Percentiles rank a stretch among this genome's conserved stretches.
phyloP scores from a whole-genome alignment of 768 basidiomycete species.

The Rhizopogon roseolus region DNA sequence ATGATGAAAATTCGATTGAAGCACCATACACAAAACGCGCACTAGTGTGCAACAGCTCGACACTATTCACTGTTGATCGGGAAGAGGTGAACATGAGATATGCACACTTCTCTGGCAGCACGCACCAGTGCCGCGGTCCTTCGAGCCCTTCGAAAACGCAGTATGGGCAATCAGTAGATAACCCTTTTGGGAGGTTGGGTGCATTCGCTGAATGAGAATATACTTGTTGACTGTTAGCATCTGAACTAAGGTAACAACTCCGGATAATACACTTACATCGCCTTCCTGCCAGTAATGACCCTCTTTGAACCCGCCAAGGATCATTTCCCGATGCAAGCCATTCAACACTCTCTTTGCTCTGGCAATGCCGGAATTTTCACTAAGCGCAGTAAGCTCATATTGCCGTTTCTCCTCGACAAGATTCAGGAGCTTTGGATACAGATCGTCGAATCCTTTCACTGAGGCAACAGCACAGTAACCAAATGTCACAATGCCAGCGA shows the following conservation, averaged over 20 bases:
- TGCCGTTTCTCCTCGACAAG: slow-evolving; percentile 78
- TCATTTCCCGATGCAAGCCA: slow-evolving; percentile 87
- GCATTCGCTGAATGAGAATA: slow-evolving; percentile 88
- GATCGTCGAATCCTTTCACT: slow-evolving; percentile 95
- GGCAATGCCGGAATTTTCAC: slow-evolving; percentile 52
- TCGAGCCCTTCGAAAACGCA: slow-evolving; percentile 80
- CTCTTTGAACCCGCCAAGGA: slow-evolving; percentile 79
- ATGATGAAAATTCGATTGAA: slow-evolving; percentile 61
- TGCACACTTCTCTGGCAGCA: not conserved
- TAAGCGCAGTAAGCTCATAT: slow-evolving; percentile 67
- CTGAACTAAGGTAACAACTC: not conserved
- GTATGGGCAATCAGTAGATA: slow-evolving; percentile 91
- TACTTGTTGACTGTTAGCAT: slow-evolving; percentile 49
- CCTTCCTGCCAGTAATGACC: slow-evolving; percentile 97
- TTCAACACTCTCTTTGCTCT: slow-evolving; percentile 73
- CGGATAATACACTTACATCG: slow-evolving; percentile 53
- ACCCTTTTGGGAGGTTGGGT: slow-evolving; percentile 86
- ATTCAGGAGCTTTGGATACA: slow-evolving; percentile 92
- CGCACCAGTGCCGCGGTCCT: slow-evolving; percentile 78
- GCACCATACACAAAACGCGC: slow-evolving; percentile 82
- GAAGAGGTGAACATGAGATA: not conserved
- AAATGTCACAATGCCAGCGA: slow-evolving; percentile 90
- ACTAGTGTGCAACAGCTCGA: slow-evolving; percentile 76
- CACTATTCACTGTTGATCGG: slow-evolving; percentile 59
- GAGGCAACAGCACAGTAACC: slow-evolving; percentile 85